phyloP scores from a whole-genome alignment of 805 yeast genomes.

The Hanseniaspora thailandica region DNA sequence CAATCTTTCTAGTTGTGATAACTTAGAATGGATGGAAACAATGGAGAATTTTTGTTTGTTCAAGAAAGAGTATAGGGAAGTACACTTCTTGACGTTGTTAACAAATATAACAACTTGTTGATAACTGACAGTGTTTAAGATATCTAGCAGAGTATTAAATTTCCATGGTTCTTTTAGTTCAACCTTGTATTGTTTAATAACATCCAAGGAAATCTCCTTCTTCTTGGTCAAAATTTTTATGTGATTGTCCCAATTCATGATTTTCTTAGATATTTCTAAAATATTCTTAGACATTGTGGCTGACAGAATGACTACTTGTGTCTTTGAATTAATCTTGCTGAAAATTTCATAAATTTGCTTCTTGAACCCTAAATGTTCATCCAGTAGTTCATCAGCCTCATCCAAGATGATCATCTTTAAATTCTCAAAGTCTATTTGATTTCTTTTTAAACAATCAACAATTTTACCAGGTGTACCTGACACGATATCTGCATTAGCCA shows the following conservation, averaged over 20 bases:
- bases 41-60: conserved; percentile 77
- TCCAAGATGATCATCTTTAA: conserved; percentile 83
- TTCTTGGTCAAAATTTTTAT: conserved; percentile 87
- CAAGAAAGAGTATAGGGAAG: conserved; percentile 68
- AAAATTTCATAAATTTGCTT: conserved; percentile 92
- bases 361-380: conserved; percentile 79
- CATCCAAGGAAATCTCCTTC: conserved; percentile 91
- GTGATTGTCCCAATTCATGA: conserved; percentile 70
- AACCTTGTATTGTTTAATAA: conserved; percentile 83
- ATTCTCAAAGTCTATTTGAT: conserved; percentile 58
- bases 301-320: conserved; percentile 88
- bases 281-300: conserved; percentile 94
- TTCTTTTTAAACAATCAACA: conserved; percentile 76
- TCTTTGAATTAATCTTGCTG: conserved; percentile 71
- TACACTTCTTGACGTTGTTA: conserved; percentile 90
- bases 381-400: conserved; percentile 92
- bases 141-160: conserved; percentile 85
- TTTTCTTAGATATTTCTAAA: conserved; percentile 77
- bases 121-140: conserved; percentile 88
- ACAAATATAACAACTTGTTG: conserved; percentile 98
- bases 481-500: conserved; percentile 69
- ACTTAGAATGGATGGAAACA: conserved; percentile 90
- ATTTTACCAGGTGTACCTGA: conserved; percentile 98
- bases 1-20: conserved; percentile 90
- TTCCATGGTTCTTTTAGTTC: conserved; percentile 89